Evolutionary conservation across 192 early-diverging fungal species (phyloP), one percentile per base, ranked within the genome.

Genomic region (Jimgerdemannia flammicorona): DNA sequence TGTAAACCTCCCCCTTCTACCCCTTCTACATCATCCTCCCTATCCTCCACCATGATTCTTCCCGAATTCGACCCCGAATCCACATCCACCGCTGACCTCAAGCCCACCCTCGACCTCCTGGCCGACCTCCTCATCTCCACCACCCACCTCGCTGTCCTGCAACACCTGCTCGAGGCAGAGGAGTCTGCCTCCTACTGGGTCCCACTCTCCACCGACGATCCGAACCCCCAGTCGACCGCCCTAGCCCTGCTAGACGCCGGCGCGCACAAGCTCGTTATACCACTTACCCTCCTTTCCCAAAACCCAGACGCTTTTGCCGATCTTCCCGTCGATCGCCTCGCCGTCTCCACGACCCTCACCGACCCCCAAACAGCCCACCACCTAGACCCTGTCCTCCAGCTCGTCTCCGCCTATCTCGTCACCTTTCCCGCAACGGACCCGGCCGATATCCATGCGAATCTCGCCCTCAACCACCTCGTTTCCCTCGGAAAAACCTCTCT

Each of bases 211-310:
- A 69, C 76, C 40, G 78, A 79, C 43, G 86, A 87, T 68, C 14
- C 49, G 6, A 14, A 59, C 14, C 49, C 49, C 49, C 6, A 10
- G 8, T 10, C 49, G 8, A 73, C 79, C 44, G 84, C 84, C 43
- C 74, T 80, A 66, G 29, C 76, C 39, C 77, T 87, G 40, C 80
- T 85, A 70, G 86, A 87, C 29, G 80, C 82, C 49, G 86, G 86
- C 43, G 71, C 83, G 10, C 79, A 81, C 64, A 87, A 87, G 74
- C 77, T 82, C 43, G 65, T 87, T 17, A 78, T 87, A 40, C 72
- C 78, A 43, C 67, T 77, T 20, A 69, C 75, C 43, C 76, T 78
- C 40, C 82, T 80, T 75, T 40, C 67, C 9, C 70, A 49, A 20
- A 40, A 77, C 42, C 68, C 70, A 10, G 70, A 79, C 7, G 82